Evolutionary conservation across 352 stramenopile genomes (phyloP).

Genomic region (Phytophthora rubi): DNA sequence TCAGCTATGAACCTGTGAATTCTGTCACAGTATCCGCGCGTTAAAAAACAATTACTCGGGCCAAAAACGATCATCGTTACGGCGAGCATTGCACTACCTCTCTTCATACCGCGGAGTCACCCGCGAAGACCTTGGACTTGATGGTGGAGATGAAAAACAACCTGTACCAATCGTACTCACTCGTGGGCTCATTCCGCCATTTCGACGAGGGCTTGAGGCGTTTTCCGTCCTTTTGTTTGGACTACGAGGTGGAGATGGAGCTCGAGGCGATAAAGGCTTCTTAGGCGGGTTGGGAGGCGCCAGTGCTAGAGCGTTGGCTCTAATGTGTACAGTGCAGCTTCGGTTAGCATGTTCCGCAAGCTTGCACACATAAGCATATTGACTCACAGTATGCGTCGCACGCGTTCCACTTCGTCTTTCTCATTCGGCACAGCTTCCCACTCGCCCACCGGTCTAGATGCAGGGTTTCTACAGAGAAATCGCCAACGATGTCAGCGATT

Average conservation of each 20-base stretch:
- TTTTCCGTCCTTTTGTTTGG: conserved; percentile 14
- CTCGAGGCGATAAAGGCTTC: conserved; percentile 26
- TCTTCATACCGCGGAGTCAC: conserved; percentile 28
- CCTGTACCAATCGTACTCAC: background rate
- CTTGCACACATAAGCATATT: no score
- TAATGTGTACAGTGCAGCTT: conserved; percentile 1
- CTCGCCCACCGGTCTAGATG: conserved; percentile 42
- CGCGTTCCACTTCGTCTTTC: conserved; percentile 25
- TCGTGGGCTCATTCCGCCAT: conserved; percentile 18
- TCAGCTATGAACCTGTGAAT: conserved; percentile 64
- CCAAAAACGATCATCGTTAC: no score
- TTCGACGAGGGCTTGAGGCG: conserved; percentile 16
- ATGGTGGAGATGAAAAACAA: background rate
- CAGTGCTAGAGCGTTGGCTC: conserved; percentile 23
- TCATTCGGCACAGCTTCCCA: conserved; percentile 48
- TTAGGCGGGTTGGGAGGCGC: conserved; percentile 13
- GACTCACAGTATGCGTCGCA: conserved; percentile 27
- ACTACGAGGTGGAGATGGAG: conserved; percentile 25
- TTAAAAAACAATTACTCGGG: background rate
- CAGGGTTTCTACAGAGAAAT: conserved; percentile 24
- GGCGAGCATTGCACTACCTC: conserved; percentile 7
- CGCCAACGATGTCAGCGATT: background rate
- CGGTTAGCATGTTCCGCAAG: background rate
- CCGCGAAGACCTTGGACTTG: conserved; percentile 20
- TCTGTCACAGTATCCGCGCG: conserved; percentile 25